phyloP scores from a whole-genome alignment of 179 eudicot genomes.

The Silene vulgaris region DNA sequence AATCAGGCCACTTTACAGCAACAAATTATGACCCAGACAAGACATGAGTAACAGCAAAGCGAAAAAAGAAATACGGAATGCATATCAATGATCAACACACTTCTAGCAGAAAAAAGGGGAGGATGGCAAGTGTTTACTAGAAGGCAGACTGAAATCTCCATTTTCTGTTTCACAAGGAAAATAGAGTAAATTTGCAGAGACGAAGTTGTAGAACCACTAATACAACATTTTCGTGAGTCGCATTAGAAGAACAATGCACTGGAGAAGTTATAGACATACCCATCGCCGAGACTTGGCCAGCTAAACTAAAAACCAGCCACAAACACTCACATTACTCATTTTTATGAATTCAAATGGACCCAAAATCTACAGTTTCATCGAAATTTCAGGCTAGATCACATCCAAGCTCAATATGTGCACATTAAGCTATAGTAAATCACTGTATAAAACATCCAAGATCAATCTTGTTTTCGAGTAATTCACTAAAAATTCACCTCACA shows the following conservation, averaged over 20 bases:
- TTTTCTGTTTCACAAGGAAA: neutral
- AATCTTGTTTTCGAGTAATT: neutral
- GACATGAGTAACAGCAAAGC: constrained; percentile 30
- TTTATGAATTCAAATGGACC: neutral
- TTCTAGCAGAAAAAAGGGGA: neutral
- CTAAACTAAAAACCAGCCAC: neutral
- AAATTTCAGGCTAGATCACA: neutral
- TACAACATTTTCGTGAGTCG: too few species aligned
- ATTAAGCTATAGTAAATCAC: neutral
- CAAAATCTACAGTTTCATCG: neutral
- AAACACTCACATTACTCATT: neutral
- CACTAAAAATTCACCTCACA: constrained; percentile 1
- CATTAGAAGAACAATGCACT: neutral
- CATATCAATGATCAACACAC: neutral
- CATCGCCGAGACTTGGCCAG: neutral
- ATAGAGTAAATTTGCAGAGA: neutral
- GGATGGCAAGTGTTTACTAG: neutral
- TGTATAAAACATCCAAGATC: constrained; percentile 4
- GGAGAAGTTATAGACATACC: neutral
- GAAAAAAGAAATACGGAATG: neutral
- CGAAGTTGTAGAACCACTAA: neutral
- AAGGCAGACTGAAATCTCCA: constrained; percentile 10
- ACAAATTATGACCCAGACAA: constrained; percentile 26
- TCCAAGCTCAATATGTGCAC: neutral
- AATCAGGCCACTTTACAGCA: constrained; percentile 39